These are phyloP conservation scores for Grosmannia clavigera DNA, from an alignment of 2,329 filamentous ascomycete species.

Conservation along the genomic window DNA sequence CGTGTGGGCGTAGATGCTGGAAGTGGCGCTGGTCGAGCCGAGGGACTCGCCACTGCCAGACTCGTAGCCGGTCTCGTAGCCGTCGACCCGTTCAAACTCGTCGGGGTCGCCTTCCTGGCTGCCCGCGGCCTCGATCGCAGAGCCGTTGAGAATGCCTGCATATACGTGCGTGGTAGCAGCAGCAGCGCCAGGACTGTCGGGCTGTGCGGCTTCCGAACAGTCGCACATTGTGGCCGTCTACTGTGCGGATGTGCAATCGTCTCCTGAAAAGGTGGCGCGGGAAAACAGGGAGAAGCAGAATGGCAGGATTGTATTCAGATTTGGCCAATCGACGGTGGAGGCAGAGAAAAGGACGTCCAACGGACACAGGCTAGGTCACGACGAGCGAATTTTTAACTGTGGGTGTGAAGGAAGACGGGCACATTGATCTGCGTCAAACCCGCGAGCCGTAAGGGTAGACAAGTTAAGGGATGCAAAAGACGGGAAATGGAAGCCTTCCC, in stretches of 20 bases:
- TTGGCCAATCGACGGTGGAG: neutral
- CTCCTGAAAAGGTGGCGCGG: too few species aligned
- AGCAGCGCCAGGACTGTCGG: neutral
- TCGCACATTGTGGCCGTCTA: neutral
- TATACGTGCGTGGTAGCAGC: neutral
- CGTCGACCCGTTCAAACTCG: slow-evolving; percentile 13
- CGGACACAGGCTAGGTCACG: neutral
- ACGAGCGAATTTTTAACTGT: neutral
- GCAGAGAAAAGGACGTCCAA: neutral
- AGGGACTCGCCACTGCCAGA: slow-evolving; percentile 7
- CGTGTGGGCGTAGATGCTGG: slow-evolving; percentile 16
- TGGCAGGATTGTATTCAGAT: neutral
- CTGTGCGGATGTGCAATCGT: neutral
- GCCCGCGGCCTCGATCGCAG: slow-evolving; percentile 8
- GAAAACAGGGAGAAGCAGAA: too few species aligned
- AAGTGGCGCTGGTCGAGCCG: slow-evolving; percentile 14
- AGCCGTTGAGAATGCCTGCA: neutral
- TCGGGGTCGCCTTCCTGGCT: slow-evolving; percentile 10
- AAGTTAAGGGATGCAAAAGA: neutral
- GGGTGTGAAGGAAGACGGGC: neutral
- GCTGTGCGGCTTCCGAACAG: neutral
- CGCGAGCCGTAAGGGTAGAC: neutral
- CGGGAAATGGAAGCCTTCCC: neutral
- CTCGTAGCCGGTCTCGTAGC: slow-evolving; percentile 14
- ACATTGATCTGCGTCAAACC: neutral